A percentile compares a stretch with the other conserved stretches of the same genome.
Evolutionary conservation across 78 protist species (phyloP).

Genomic region (Salpingoeca rosetta): DNA sequence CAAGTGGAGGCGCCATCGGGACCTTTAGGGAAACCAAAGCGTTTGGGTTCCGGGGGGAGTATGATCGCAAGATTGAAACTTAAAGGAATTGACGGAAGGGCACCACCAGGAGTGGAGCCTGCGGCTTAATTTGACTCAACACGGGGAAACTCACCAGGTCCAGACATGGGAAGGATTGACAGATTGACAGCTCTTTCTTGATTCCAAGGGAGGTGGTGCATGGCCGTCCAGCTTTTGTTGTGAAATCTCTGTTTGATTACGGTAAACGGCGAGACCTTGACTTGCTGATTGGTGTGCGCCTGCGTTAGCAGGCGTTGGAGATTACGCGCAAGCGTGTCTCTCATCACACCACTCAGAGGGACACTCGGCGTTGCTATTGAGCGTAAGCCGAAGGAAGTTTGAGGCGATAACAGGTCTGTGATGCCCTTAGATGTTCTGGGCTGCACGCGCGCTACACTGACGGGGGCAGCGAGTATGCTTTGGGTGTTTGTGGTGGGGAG

Average conservation of each 20-base stretch:
- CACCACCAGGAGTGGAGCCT: constrained; percentile 85
- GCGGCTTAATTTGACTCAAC: constrained; percentile 89
- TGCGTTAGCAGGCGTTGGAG: too few relatives aligned
- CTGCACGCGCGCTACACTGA: constrained; percentile 85
- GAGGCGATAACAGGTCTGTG: constrained; percentile 85
- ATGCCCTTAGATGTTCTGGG: constrained; percentile 87
- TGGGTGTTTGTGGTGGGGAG: too few relatives aligned
- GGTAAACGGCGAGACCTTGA: constrained; percentile 91
- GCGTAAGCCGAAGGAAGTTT: constrained; percentile 34
- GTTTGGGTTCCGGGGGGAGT: constrained; percentile 83
- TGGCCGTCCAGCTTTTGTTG: constrained; percentile 90
- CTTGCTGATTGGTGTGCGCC: constrained; percentile 74
- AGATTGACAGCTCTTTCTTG: constrained; percentile 82
- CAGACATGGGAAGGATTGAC: constrained; percentile 79
- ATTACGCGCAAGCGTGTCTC: neutral
- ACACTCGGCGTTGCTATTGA: too few relatives aligned
- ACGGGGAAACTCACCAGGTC: constrained; percentile 88
- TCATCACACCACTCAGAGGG: constrained; percentile 67
- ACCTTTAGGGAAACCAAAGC: constrained; percentile 71
- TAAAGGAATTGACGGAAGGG: constrained; percentile 91
- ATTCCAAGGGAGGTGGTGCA: constrained; percentile 87
- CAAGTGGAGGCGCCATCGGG: constrained; percentile 25
- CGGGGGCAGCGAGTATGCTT: constrained; percentile 35
- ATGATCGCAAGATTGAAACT: constrained; percentile 88
- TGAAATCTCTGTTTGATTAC: constrained; percentile 92